Evolutionary conservation across 2,329 filamentous ascomycete genomes (phyloP).

Genomic region (Aspergillus calidoustus): DNA sequence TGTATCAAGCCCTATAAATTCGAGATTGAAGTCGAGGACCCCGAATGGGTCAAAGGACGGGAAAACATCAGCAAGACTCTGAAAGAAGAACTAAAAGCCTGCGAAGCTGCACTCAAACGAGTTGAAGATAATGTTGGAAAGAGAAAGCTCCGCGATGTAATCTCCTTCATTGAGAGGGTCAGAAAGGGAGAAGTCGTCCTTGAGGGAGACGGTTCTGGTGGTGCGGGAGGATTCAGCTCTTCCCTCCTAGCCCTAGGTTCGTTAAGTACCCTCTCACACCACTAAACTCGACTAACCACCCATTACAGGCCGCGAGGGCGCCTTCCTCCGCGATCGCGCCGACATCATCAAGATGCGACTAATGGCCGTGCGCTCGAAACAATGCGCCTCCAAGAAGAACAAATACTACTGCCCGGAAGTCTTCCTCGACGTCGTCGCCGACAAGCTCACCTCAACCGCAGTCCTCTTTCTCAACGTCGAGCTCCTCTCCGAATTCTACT

Average conservation of each 20-base stretch:
- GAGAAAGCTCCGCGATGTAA: constrained; percentile 85
- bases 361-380: constrained; percentile 83
- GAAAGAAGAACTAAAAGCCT: constrained; percentile 85
- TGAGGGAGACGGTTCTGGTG: constrained; percentile 80
- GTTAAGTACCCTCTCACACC: constrained; percentile 27
- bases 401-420: constrained; percentile 97
- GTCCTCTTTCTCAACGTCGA: constrained; percentile 98
- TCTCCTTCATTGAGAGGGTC: constrained; percentile 87
- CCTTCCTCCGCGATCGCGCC: constrained; percentile 90
- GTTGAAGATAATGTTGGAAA: constrained; percentile 79
- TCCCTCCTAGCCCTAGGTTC: constrained; percentile 81
- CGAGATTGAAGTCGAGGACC: constrained; percentile 90
- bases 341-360: constrained; percentile 91
- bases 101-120: constrained; percentile 74
- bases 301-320: constrained; percentile 77
- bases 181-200: constrained; percentile 82
- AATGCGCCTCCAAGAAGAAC: constrained; percentile 81
- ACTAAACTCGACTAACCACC: constrained; percentile 4
- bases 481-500: constrained; percentile 94
- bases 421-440: constrained; percentile 95
- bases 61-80: constrained; percentile 80
- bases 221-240: constrained; percentile 91
- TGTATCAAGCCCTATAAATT: constrained; percentile 99
- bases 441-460: constrained; percentile 91
- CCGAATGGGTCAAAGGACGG: constrained; percentile 83